Percentiles rank a stretch among this genome's conserved stretches.
These are phyloP conservation scores for Vaccinium macrocarpon DNA, from an alignment of 148 eudicot genomes.

Conservation along the genomic window DNA sequence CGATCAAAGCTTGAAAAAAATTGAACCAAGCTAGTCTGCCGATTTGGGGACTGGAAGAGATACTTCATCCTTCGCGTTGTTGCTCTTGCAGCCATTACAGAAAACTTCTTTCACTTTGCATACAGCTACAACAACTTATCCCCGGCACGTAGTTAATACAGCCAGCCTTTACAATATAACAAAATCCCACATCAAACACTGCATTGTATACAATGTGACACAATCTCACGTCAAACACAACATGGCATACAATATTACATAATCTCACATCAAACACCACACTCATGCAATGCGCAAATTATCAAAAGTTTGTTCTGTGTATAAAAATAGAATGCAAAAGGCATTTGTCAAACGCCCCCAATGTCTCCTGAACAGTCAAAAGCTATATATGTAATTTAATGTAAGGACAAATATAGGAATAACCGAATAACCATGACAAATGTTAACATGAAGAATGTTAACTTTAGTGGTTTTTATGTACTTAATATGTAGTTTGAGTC, in stretches of 20 bases:
- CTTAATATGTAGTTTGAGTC: not conserved
- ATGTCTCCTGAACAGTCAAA: not conserved
- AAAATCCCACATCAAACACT: not conserved
- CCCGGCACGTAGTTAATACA: not conserved
- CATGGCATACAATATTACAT: not conserved
- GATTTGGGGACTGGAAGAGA: conserved; percentile 32
- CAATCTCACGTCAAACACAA: not conserved
- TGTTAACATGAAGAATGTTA: not conserved
- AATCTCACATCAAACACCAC: not conserved
- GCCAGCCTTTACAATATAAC: not conserved
- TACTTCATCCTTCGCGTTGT: conserved; percentile 38
- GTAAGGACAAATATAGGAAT: not conserved
- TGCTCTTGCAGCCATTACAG: conserved; percentile 41
- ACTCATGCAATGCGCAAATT: not conserved
- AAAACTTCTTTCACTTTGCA: conserved; percentile 19
- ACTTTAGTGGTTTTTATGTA: not conserved
- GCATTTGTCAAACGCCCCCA: too few species aligned
- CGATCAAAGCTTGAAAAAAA: conserved; percentile 23
- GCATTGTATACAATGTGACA: not conserved
- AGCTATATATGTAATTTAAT: not conserved
- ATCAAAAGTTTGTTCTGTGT: not conserved
- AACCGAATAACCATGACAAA: not conserved
- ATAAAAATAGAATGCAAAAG: not conserved
- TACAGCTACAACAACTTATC: conserved; percentile 11
- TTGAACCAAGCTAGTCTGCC: conserved; percentile 28